A percentile compares a stretch with the other conserved stretches of the same genome.
Conservation (phyloP, 345 rosid species). For the Ceriops decandra region DNA sequence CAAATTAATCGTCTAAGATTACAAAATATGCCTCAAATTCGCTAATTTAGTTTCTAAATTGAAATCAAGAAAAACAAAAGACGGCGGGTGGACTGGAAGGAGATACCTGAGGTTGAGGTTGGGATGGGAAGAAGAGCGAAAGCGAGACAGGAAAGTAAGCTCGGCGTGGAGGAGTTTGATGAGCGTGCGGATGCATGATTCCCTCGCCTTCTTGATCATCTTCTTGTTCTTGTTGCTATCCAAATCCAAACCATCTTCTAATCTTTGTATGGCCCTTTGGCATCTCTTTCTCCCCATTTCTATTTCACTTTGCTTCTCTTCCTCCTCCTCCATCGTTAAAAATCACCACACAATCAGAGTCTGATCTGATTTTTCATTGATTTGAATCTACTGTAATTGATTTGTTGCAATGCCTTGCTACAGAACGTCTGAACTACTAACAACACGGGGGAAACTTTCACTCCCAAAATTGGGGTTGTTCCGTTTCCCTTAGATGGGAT, state of each 20-base stretch:
- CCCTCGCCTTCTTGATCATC: constrained; percentile 25
- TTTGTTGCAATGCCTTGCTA: too few relatives aligned
- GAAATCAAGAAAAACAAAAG: background rate
- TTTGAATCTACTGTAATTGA: too few relatives aligned
- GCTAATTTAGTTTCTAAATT: too few relatives aligned
- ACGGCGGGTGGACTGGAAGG: background rate
- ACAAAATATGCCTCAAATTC: too few relatives aligned
- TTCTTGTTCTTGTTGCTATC: background rate
- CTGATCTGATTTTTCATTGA: too few relatives aligned
- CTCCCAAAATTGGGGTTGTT: too few relatives aligned
- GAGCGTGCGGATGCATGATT: constrained; percentile 59
- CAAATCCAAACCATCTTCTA: constrained; percentile 35
- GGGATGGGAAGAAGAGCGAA: constrained; percentile 23
- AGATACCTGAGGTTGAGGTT: constrained; percentile 38
- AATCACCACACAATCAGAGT: too few relatives aligned
- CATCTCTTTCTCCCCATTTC: constrained; percentile 54
- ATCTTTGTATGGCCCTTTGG: constrained; percentile 34
- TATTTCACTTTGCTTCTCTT: constrained; percentile 9
- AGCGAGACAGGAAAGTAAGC: constrained; percentile 59
- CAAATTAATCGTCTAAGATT: too few relatives aligned
- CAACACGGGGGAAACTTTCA: too few relatives aligned
- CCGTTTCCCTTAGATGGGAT: too few relatives aligned
- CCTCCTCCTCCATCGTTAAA: constrained; percentile 12
- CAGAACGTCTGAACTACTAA: too few relatives aligned
- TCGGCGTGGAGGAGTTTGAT: constrained; percentile 65